Evolutionary conservation across 2,329 filamentous ascomycete genomes (phyloP).

Genomic region (Zymoseptoria ardabiliae): DNA sequence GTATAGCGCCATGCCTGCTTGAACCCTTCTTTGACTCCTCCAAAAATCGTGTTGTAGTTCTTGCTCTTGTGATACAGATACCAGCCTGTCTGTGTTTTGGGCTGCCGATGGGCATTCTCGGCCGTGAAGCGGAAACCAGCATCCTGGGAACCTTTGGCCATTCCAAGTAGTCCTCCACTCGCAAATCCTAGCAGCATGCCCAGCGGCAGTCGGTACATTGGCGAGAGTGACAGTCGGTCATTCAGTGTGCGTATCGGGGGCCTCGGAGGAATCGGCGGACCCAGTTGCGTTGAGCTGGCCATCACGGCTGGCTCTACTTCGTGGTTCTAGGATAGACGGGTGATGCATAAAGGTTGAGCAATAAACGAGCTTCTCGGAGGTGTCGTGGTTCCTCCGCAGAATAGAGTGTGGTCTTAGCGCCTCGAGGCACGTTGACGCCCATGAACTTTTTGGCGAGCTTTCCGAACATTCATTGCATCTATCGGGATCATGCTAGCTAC

Average conservation of each 20-base stretch:
- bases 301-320: neutral
- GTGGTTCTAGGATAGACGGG: neutral
- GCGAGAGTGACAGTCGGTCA: constrained; percentile 28
- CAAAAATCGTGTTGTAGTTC: constrained; percentile 78
- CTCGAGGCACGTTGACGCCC: neutral
- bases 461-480: neutral
- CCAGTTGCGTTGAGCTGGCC: neutral
- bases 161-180: constrained; percentile 27
- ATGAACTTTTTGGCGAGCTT: neutral
- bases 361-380: neutral
- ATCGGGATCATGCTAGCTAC: constrained; percentile 12
- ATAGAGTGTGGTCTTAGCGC: neutral
- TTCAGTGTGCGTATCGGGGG: constrained; percentile 8
- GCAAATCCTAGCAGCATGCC: constrained; percentile 19
- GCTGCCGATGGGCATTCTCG: constrained; percentile 91
- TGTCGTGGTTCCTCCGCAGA: constrained; percentile 1
- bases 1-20: constrained; percentile 65
- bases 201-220: constrained; percentile 26
- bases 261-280: neutral
- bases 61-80: constrained; percentile 99
- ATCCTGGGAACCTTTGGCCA: constrained; percentile 26
- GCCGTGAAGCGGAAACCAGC: constrained; percentile 75
- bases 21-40: constrained; percentile 69
- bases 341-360: neutral
- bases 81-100: constrained; percentile 76